Conservation (phyloP, 2,329 filamentous ascomycete species). For the Trichoderma citrinoviride region DNA sequence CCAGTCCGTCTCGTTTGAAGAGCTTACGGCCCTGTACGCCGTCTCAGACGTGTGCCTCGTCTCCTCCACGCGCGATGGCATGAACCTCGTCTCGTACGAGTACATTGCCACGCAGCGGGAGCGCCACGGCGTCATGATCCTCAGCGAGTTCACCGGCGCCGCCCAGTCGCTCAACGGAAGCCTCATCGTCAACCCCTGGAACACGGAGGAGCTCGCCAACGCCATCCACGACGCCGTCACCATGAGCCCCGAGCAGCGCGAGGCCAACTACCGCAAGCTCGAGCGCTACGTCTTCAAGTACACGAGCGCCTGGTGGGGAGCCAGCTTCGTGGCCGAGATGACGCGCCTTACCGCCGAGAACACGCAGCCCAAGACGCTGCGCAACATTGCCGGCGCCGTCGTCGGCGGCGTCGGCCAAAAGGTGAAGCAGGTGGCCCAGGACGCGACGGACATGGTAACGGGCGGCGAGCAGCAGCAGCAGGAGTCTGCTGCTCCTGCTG, state of each 20-base stretch:
- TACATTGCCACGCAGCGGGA: conserved; percentile 94
- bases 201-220: conserved; percentile 90
- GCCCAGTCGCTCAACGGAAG: conserved; percentile 92
- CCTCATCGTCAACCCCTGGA: conserved; percentile 97
- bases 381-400: conserved; percentile 42
- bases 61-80: conserved; percentile 93
- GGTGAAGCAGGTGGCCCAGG: conserved; percentile 29
- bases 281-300: conserved; percentile 97
- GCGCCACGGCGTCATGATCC: conserved; percentile 87
- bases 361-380: conserved; percentile 40
- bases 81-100: conserved; percentile 98
- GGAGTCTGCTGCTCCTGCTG: not conserved
- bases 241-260: conserved; percentile 86
- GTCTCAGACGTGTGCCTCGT: conserved; percentile 91
- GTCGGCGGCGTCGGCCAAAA: conserved; percentile 33
- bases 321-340: conserved; percentile 86
- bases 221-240: conserved; percentile 96
- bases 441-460: conserved; percentile 27
- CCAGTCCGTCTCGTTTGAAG: conserved; percentile 91
- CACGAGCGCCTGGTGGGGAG: conserved; percentile 95
- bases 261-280: conserved; percentile 84
- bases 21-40: conserved; percentile 89
- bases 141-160: conserved; percentile 95
- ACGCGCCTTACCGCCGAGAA: conserved; percentile 47
- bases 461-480: conserved; percentile 4